Conservation (phyloP, 129 eudicot species). For the Heracleum sosnowskyi region DNA sequence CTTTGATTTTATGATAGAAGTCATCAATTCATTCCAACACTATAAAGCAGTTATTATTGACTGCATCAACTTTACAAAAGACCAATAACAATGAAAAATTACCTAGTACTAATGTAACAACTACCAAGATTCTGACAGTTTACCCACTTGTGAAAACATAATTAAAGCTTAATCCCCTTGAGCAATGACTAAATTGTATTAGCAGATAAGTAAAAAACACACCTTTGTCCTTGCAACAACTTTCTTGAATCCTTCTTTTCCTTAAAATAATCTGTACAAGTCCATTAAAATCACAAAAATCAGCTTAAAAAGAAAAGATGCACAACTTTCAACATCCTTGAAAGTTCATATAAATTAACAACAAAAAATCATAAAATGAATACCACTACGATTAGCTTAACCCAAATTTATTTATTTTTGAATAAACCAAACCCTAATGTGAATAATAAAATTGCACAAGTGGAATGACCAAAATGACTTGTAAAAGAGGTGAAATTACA, state of each 20-base stretch:
- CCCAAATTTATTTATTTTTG: background rate
- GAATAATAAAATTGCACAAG: background rate
- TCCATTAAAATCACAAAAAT: background rate
- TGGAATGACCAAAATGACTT: background rate
- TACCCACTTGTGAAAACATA: background rate
- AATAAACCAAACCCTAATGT: background rate
- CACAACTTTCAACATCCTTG: background rate
- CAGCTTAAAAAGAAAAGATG: background rate
- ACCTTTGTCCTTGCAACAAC: slow-evolving; percentile 4
- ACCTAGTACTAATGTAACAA: background rate
- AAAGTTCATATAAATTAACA: background rate
- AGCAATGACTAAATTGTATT: background rate
- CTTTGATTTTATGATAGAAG: background rate
- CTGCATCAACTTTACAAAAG: background rate
- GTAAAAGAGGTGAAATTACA: background rate
- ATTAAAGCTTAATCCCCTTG: background rate
- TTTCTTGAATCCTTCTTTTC: background rate
- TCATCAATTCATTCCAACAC: background rate
- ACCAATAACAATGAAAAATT: background rate
- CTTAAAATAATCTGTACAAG: background rate
- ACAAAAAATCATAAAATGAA: background rate
- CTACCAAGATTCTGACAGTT: slow-evolving; percentile 7
- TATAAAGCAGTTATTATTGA: background rate
- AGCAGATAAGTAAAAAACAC: slow-evolving; percentile 4
- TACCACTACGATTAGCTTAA: background rate